A percentile compares a stretch with the other conserved stretches of the same genome.
Evolutionary conservation across 495 filamentous ascomycete species (phyloP).

Genomic region (Letharia lupina): DNA sequence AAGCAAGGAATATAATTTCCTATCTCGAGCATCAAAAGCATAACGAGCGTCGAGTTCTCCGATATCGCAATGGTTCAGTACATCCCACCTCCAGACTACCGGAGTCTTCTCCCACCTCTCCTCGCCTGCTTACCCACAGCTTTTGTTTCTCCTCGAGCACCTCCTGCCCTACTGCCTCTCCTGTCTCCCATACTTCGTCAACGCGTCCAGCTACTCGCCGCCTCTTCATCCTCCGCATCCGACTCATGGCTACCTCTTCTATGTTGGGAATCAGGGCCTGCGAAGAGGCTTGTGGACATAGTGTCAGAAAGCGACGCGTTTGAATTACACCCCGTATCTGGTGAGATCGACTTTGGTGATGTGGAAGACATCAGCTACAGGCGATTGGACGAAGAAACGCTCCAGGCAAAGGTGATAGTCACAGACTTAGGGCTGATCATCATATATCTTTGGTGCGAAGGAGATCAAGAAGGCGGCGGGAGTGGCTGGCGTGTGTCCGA

Average conservation of each 20-base stretch:
- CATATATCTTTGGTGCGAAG: constrained; percentile 58
- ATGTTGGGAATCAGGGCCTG: constrained; percentile 68
- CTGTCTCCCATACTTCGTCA: constrained; percentile 90
- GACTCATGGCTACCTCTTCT: constrained; percentile 87
- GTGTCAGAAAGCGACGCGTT: constrained; percentile 57
- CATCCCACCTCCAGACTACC: constrained; percentile 56
- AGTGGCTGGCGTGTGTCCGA: constrained; percentile 82
- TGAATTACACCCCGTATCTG: constrained; percentile 85
- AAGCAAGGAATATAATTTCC: neutral
- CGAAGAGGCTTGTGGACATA: constrained; percentile 54
- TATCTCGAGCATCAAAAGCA: neutral
- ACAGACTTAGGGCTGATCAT: constrained; percentile 47
- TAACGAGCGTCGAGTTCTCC: neutral
- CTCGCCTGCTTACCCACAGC: constrained; percentile 82
- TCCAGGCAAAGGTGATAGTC: constrained; percentile 58
- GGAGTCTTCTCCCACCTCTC: constrained; percentile 61
- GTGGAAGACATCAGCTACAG: constrained; percentile 57
- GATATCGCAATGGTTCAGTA: constrained; percentile 37
- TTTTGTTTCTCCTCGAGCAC: constrained; percentile 66
- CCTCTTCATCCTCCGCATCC: constrained; percentile 42
- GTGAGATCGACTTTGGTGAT: constrained; percentile 74
- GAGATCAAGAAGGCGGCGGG: constrained; percentile 57
- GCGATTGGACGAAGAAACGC: constrained; percentile 75
- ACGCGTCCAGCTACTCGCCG: constrained; percentile 67
- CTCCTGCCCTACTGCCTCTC: constrained; percentile 67